phyloP scores from a whole-genome alignment of 768 basidiomycete genomes.

The Tylopilus sp. region DNA sequence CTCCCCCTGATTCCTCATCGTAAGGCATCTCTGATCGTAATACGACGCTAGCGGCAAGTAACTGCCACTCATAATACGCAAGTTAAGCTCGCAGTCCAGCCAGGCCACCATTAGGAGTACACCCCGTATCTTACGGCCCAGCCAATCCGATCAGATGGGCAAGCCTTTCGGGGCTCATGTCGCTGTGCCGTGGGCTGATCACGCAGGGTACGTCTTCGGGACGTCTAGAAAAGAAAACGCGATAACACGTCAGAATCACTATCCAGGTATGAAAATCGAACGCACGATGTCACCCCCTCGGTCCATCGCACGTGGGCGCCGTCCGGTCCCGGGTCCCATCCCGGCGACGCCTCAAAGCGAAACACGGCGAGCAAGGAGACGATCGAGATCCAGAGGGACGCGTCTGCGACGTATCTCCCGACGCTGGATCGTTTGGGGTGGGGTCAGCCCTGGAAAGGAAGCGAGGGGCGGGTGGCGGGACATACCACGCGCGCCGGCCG shows the following conservation, averaged over 20 bases:
- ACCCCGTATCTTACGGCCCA: not conserved
- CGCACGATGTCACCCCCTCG: constrained; percentile 20
- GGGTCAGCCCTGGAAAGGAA: not conserved
- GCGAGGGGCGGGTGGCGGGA: not conserved
- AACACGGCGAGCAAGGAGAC: constrained; percentile 21
- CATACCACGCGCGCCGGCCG: constrained; percentile 38
- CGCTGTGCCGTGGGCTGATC: constrained; percentile 7
- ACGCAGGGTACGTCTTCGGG: constrained; percentile 12
- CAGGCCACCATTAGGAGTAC: not conserved
- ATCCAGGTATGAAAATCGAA: not conserved
- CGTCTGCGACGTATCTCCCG: constrained; percentile 41
- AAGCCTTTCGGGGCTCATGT: constrained; percentile 10
- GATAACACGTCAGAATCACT: not conserved
- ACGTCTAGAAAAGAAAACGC: constrained; percentile 3
- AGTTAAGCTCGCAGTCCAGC: not conserved
- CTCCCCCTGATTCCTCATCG: not conserved
- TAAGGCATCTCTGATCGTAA: not conserved
- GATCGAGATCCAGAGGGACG: constrained; percentile 32
- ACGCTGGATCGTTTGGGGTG: constrained; percentile 27
- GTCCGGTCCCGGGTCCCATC: constrained; percentile 19
- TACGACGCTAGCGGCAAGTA: not conserved
- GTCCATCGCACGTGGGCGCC: constrained; percentile 20
- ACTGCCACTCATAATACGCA: not conserved
- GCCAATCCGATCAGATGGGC: constrained; percentile 7
- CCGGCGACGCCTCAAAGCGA: constrained; percentile 7